Conservation (phyloP, 148 eudicot species). For the Pharnaceum exiguum region DNA sequence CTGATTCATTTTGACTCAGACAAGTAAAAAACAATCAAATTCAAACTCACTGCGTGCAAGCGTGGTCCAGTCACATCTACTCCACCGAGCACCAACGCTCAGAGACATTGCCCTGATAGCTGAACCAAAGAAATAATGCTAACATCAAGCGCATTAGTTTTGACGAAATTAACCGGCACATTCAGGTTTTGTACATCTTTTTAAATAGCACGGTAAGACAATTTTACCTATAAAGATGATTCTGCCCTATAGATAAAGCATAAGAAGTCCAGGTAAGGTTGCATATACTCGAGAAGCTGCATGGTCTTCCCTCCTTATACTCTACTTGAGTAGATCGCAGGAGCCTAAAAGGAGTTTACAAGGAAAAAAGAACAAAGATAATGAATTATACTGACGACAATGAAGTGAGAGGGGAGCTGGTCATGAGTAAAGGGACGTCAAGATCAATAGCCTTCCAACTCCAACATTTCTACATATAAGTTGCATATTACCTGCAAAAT, state of each 20-base stretch:
- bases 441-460: neutral
- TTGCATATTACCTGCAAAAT: slow-evolving; percentile 57
- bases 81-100: slow-evolving; percentile 93
- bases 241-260: too few species aligned
- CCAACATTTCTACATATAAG: neutral
- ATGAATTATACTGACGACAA: too few species aligned
- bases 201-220: neutral
- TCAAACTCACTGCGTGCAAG: slow-evolving; percentile 69
- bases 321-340: too few species aligned
- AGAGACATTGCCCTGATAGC: slow-evolving; percentile 80
- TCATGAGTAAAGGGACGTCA: too few species aligned
- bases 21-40: neutral
- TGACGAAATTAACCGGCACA: neutral
- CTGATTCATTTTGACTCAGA: too few species aligned
- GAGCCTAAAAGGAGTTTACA: too few species aligned
- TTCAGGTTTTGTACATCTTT: neutral
- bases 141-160: slow-evolving; percentile 2
- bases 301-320: too few species aligned
- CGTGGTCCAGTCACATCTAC: slow-evolving; percentile 89
- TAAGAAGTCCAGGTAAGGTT: too few species aligned
- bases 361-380: too few species aligned
- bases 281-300: too few species aligned
- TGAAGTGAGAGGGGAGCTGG: too few species aligned
- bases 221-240: slow-evolving; percentile 72
- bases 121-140: slow-evolving; percentile 25